Evolutionary conservation across 495 filamentous ascomycete species (phyloP), one percentile per base, ranked within the genome.

Genomic region (Aspergillus funiculosus): DNA sequence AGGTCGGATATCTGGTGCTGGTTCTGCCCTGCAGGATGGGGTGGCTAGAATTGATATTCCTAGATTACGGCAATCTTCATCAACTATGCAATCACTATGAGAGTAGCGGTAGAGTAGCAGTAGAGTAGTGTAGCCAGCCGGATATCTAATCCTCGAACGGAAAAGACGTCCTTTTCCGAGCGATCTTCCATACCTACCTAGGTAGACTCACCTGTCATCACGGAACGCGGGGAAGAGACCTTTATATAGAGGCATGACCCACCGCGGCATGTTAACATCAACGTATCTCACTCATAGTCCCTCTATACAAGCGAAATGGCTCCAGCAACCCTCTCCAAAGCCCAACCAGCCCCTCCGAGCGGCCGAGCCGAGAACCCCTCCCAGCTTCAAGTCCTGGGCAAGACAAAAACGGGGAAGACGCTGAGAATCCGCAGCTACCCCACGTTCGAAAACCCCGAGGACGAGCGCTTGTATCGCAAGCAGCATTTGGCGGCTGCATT

Each of bases 401-500:
- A 48, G 15, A 41, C 45, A 11, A 48, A 48, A 13, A 34, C 14
- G 5, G 45, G 45, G 17, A 48, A 48, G 30, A 41, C 36, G 1
- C 38, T 48, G 5, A 46, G 26, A 28, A 35, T 52, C 37, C 49
- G 43, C 36, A 46, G 41, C 27, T 44, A 48, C 34, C 77, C 77
- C 29, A 66, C 65, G 28, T 78, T 78, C 50, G 61, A 71, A 17
- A 72, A 55, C 15, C 62, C 70, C 6, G 68, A 77, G 38, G 75
- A 79, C 14, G 76, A 82, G 59, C 70, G 80, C 6, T 45, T 72
- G 27, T 80, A 78, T 58, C 66, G 76, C 19, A 83, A 82, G 48
- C 74, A 82, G 50, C 77, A 78, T 46, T 69, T 81, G 63, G 77
- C 78, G 2, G 79, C 72, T 2, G 76, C 71, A 4, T 83, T 83